Conservation (phyloP, 306 rosid genomes). For the Vicia faba region DNA sequence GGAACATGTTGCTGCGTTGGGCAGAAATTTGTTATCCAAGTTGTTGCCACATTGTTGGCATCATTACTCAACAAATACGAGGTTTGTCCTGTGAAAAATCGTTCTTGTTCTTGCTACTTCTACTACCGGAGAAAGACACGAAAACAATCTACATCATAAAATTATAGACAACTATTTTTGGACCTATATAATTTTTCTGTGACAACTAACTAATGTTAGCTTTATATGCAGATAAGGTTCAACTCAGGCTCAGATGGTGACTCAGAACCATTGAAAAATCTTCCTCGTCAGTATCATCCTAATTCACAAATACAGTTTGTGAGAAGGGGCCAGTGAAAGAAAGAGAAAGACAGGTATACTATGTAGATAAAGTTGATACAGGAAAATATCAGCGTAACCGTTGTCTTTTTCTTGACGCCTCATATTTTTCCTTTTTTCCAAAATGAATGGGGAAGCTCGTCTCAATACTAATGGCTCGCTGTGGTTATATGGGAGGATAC, state of each 20-base stretch:
- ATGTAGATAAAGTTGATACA: constrained; percentile 32
- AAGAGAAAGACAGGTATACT: constrained; percentile 21
- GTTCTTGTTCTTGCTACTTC: constrained; percentile 13
- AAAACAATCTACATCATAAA: constrained; percentile 17
- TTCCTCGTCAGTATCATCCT: constrained; percentile 43
- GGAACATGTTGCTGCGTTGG: constrained; percentile 77
- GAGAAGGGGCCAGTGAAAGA: constrained; percentile 52
- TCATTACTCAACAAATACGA: constrained; percentile 59
- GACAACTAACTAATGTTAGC: constrained; percentile 27
- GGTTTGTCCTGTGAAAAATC: constrained; percentile 49
- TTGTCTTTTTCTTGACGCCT: not conserved
- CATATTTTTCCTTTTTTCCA: constrained; percentile 22
- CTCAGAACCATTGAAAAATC: constrained; percentile 36
- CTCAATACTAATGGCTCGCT: constrained; percentile 42
- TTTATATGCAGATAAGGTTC: constrained; percentile 56
- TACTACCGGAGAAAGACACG: not conserved
- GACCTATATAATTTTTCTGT: too few relatives aligned
- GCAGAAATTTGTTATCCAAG: constrained; percentile 66
- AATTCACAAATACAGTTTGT: constrained; percentile 47
- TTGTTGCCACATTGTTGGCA: constrained; percentile 60
- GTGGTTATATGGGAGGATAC: constrained; percentile 51
- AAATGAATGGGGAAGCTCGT: constrained; percentile 51
- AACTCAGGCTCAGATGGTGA: constrained; percentile 42
- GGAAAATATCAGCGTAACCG: not conserved
- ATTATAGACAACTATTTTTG: too few relatives aligned